Percentiles rank a stretch among this genome's conserved stretches.
These are phyloP conservation scores for Rhizopogon rudus DNA, from an alignment of 768 basidiomycete genomes.

Conservation along the genomic window DNA sequence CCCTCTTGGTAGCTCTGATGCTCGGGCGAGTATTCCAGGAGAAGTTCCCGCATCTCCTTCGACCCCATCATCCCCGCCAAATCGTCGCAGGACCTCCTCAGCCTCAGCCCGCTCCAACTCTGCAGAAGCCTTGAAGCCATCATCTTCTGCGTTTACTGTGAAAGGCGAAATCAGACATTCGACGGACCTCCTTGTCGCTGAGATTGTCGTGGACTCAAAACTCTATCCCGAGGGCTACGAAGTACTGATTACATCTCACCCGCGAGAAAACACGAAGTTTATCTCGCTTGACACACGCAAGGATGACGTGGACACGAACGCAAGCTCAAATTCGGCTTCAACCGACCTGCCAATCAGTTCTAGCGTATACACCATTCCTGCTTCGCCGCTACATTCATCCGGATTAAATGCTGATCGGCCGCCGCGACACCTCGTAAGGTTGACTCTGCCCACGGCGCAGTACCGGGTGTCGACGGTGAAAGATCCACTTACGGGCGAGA, in stretches of 20 bases:
- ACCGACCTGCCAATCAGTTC: conserved; percentile 48
- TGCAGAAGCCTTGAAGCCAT: conserved; percentile 25
- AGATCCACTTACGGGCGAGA: conserved; percentile 78
- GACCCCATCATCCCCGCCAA: conserved; percentile 10
- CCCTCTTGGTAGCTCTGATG: conserved; percentile 14
- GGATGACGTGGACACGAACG: conserved; percentile 3
- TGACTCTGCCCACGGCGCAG: conserved; percentile 80
- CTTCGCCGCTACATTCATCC: conserved; percentile 77
- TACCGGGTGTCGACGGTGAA: conserved; percentile 70
- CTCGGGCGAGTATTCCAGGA: conserved; percentile 4
- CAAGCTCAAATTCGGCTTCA: neutral
- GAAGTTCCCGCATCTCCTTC: conserved; percentile 22
- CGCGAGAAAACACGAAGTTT: conserved; percentile 32
- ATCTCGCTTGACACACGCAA: conserved; percentile 30
- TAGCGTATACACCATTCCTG: conserved; percentile 71
- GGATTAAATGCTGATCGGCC: conserved; percentile 47
- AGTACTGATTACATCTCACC: conserved; percentile 40
- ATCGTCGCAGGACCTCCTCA: conserved; percentile 15
- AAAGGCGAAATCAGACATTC: conserved; percentile 56
- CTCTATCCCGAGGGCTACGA: conserved; percentile 75
- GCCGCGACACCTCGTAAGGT: conserved; percentile 68
- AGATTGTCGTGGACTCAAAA: conserved; percentile 78
- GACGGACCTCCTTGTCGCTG: conserved; percentile 72
- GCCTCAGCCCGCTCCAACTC: conserved; percentile 28
- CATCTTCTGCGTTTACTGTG: conserved; percentile 55